Percentiles rank a stretch among this genome's conserved stretches.
These are phyloP conservation scores for Colletotrichum tofieldiae DNA, from an alignment of 2,329 filamentous ascomycete species.

Conservation along the genomic window DNA sequence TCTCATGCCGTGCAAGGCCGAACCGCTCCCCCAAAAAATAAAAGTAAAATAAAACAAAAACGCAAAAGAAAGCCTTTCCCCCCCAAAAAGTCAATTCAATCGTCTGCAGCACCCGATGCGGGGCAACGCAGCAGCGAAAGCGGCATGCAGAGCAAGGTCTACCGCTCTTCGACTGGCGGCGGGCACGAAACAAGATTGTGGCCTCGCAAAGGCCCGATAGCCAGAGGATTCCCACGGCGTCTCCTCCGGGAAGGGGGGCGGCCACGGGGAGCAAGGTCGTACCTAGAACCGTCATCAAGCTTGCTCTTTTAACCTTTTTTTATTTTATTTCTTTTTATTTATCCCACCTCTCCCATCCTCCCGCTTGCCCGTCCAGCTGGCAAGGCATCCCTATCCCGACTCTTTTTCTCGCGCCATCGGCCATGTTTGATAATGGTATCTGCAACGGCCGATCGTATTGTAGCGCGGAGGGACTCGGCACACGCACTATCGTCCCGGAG, in stretches of 20 bases:
- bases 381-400: background rate
- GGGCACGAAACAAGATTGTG: conserved; percentile 31
- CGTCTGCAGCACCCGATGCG: background rate
- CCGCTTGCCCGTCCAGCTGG: background rate
- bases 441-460: conserved; percentile 2
- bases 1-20: conserved; percentile 6
- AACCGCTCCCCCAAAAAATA: conserved; percentile 23
- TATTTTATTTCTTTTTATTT: background rate
- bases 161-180: background rate
- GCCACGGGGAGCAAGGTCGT: conserved; percentile 15
- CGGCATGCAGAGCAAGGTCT: conserved; percentile 11
- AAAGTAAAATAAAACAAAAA: background rate
- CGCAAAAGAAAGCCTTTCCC: background rate
- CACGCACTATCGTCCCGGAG: conserved; percentile 11
- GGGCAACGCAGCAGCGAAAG: background rate
- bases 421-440: background rate
- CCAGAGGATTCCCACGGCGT: conserved; percentile 6
- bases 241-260: background rate
- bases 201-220: conserved; percentile 32
- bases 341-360: background rate
- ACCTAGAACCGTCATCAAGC: background rate
- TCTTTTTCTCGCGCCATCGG: background rate
- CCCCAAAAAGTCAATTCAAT: conserved; percentile 23
- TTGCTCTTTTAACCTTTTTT: background rate
- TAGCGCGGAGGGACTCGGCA: background rate